phyloP scores from a whole-genome alignment of 2,329 filamentous ascomycete species.

The Cordyceps fumosorosea region DNA sequence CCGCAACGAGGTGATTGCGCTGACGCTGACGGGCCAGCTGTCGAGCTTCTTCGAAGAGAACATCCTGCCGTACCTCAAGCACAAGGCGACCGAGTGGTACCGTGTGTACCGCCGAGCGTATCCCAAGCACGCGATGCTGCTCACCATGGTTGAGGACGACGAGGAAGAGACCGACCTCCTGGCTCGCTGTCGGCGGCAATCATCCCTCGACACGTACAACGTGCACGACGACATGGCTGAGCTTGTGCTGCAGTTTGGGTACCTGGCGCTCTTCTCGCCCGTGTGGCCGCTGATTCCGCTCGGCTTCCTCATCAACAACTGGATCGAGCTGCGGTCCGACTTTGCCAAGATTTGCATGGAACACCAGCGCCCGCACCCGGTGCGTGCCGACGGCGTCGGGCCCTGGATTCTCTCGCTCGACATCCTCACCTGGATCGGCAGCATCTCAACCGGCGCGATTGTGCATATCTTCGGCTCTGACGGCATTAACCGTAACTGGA shows the following conservation, averaged over 20 bases:
- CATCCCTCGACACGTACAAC: conserved; percentile 62
- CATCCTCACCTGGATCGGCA: conserved; percentile 66
- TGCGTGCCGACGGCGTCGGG: conserved; percentile 65
- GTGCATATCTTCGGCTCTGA: conserved; percentile 64
- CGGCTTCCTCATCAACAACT: conserved; percentile 70
- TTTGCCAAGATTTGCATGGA: conserved; percentile 71
- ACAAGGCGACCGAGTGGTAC: conserved; percentile 44
- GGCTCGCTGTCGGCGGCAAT: conserved; percentile 57
- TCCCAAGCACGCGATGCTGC: conserved; percentile 36
- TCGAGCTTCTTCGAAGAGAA: conserved; percentile 68
- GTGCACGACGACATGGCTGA: conserved; percentile 68
- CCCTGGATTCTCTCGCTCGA: conserved; percentile 64
- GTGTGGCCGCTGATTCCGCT: conserved; percentile 70
- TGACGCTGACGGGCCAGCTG: conserved; percentile 66
- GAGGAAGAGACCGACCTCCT: conserved; percentile 60
- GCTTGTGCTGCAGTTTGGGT: conserved; percentile 68
- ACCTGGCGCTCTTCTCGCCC: conserved; percentile 65
- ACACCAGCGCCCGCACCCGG: conserved; percentile 63
- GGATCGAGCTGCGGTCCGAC: conserved; percentile 70
- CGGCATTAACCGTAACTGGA: conserved; percentile 48
- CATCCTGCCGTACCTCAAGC: conserved; percentile 62
- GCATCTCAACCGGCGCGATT: conserved; percentile 63
- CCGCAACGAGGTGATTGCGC: conserved; percentile 67
- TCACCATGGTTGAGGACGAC: conserved; percentile 46
- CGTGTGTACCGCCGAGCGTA: conserved; percentile 29